These are phyloP conservation scores for Leccinum pachyderme DNA, from an alignment of 1,284 basidiomycete genomes.

Conservation along the genomic window DNA sequence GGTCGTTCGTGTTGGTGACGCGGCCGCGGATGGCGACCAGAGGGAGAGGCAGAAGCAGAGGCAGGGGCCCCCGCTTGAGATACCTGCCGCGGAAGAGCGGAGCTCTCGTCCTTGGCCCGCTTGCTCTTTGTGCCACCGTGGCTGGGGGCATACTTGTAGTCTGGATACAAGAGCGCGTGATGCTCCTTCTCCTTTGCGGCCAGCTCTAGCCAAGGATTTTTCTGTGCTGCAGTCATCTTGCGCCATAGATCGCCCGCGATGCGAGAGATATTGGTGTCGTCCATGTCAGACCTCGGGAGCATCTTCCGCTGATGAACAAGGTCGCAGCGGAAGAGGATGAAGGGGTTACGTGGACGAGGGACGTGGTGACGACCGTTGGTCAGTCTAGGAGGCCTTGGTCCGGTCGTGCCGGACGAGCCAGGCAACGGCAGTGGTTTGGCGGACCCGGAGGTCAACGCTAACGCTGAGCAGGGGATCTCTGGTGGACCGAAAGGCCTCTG, in stretches of 20 bases:
- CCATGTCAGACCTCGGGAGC: constrained; percentile 44
- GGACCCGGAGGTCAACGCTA: neutral
- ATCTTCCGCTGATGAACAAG: constrained; percentile 48
- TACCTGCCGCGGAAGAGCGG: constrained; percentile 41
- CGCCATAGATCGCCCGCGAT: constrained; percentile 57
- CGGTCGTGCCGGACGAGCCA: constrained; percentile 22
- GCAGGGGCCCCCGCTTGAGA: constrained; percentile 19
- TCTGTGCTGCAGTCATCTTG: constrained; percentile 43
- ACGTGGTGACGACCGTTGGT: constrained; percentile 48
- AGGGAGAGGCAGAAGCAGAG: neutral
- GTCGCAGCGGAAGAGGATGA: constrained; percentile 81
- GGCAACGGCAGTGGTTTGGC: constrained; percentile 24
- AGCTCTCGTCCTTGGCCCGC: constrained; percentile 17
- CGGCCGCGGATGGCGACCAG: neutral
- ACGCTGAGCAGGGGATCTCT: neutral
- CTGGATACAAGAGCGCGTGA: constrained; percentile 45
- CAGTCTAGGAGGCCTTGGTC: constrained; percentile 17
- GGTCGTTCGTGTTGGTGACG: constrained; percentile 17
- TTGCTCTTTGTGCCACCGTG: constrained; percentile 22
- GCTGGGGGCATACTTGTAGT: constrained; percentile 46
- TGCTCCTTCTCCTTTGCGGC: constrained; percentile 49
- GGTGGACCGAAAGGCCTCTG: constrained; percentile 11
- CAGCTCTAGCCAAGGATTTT: constrained; percentile 48
- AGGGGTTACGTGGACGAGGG: constrained; percentile 82
- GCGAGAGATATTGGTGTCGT: constrained; percentile 58